Evolutionary conservation across 345 rosid species (phyloP), one percentile per base, ranked within the genome.

Genomic region (Citrus unshiu): DNA sequence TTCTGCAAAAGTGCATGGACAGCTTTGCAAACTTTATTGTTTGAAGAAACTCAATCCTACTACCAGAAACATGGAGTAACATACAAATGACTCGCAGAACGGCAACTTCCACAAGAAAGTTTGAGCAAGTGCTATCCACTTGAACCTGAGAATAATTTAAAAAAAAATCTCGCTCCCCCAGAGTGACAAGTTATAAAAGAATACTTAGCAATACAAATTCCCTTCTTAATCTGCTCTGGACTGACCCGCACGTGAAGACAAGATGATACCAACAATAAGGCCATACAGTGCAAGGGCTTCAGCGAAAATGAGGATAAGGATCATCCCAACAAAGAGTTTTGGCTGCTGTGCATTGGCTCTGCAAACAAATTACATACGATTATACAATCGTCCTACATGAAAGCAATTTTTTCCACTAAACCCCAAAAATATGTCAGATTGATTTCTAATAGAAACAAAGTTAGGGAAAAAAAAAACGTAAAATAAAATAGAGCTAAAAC

Each of bases 311-410:
- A 92, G 95, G 85, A 94, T 94, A 64, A 94, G 95, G 82, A 94
- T 94, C 97, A 94, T 94, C 68, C 98, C 98, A 4, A 93, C 96
- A 63, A 93, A 93, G 40, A 91, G 98, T 83, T 93, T 93, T 62
- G 98, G 98, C 79, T 94, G 97, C 68, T 94, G 98, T 24, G 98
- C 98, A 69, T 94, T 94, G 21, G 98, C 98, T 84, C 95, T 94
- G 89, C 75, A 65, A 75, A 59, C 5, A 3, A 73, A 69, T 14
- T 8, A 19, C 25, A 67, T 37, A 69, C 10, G 24, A 56, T 29
- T 27, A 34, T 68, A 61, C 56, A 40, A 72, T 27, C 39, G 24
- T 30, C 5, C 13, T 3, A 39, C 56, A 39, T 43, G 1, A 60
- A 74, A n/a, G 30, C 1, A 14, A 29, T 24, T 16, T 9, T 13